Evolutionary conservation across 2,329 filamentous ascomycete genomes (phyloP).

Genomic region (Rhytidhysteron rufulum): DNA sequence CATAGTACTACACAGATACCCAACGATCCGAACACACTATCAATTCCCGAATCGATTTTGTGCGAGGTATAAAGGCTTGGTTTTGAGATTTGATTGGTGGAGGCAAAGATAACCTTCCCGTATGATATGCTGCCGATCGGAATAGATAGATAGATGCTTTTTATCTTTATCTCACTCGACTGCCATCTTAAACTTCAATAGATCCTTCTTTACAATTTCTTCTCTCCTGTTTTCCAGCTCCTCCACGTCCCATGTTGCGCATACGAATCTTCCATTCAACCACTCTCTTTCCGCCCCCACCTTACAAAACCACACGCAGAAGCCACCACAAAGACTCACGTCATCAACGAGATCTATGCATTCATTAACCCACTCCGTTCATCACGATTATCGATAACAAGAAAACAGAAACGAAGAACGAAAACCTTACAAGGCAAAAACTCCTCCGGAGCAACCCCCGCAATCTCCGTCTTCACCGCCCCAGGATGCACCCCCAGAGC

Average conservation of each 20-base stretch:
- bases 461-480: constrained; percentile 13
- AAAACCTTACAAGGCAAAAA: background rate
- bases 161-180: constrained; percentile 13
- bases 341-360: constrained; percentile 7
- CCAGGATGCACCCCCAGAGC: constrained; percentile 16
- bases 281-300: constrained; percentile 9
- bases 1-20: too few species aligned
- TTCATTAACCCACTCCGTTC: too few species aligned
- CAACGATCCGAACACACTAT: too few species aligned
- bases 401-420: background rate
- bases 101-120: too few species aligned
- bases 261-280: constrained; percentile 11
- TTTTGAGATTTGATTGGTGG: too few species aligned
- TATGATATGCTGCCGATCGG: too few species aligned
- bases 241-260: constrained; percentile 12
- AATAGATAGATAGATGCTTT: too few species aligned
- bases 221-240: constrained; percentile 10
- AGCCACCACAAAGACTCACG: constrained; percentile 7
- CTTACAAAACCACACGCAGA: constrained; percentile 12
- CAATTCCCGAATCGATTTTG: too few species aligned
- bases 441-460: background rate
- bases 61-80: too few species aligned
- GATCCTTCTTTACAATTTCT: constrained; percentile 10
- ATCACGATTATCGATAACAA: constrained; percentile 1
- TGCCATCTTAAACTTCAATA: constrained; percentile 8